Conservation (phyloP, 2,329 filamentous ascomycete species). For the Fragosphaeria purpurea region DNA sequence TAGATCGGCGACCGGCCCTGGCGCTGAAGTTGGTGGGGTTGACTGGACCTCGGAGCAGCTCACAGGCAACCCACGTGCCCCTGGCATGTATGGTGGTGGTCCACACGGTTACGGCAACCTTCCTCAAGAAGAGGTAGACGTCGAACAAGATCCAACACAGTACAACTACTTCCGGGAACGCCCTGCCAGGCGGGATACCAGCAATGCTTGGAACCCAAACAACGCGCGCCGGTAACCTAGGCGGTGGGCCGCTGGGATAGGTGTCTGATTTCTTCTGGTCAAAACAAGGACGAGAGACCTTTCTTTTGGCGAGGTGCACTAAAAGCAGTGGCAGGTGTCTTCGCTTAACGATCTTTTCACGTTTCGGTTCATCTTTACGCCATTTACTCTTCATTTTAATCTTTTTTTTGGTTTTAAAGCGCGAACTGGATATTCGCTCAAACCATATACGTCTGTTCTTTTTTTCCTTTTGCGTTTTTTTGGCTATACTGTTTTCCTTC, state of each 20-base stretch:
- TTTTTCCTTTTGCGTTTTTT: constrained; percentile 1
- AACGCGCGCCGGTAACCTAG: constrained; percentile 10
- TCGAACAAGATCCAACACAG: constrained; percentile 33
- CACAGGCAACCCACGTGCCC: constrained; percentile 27
- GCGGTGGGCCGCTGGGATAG: constrained; percentile 1
- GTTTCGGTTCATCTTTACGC: too few species aligned
- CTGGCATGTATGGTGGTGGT: constrained; percentile 46
- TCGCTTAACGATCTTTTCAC: too few species aligned
- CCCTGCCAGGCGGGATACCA: constrained; percentile 6
- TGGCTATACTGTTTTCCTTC: neutral
- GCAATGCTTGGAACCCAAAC: constrained; percentile 11
- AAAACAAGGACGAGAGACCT: too few species aligned
- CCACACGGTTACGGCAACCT: constrained; percentile 50
- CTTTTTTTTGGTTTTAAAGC: neutral
- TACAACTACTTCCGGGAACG: constrained; percentile 49
- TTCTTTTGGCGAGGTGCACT: too few species aligned
- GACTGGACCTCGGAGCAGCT: constrained; percentile 17
- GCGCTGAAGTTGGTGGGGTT: too few species aligned
- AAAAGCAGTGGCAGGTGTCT: too few species aligned
- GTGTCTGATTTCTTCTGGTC: too few species aligned
- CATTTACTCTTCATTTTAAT: neutral
- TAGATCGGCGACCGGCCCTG: neutral
- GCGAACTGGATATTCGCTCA: constrained; percentile 8
- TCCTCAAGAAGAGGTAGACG: constrained; percentile 39
- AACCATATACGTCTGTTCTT: constrained; percentile 3